Base-by-base conservation (phyloP, 352 stramenopile genomes). In the Pythium rishiriense region DNA sequence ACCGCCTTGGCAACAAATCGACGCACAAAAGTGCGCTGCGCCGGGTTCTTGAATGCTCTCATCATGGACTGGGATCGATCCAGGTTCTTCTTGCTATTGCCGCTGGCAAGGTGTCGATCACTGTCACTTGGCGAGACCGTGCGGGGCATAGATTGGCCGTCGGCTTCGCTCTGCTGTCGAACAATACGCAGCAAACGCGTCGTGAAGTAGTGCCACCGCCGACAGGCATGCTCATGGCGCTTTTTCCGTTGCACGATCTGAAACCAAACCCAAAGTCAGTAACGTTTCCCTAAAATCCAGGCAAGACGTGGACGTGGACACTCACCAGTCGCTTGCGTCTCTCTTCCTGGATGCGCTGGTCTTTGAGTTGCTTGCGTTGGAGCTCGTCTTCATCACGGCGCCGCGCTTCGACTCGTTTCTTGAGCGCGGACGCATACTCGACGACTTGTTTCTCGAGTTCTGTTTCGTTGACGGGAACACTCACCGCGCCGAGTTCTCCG, bases 311-410 rank as follows among this genome's bases (percentile, higher is more conserved):
- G 14, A 1, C 17, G 21, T 17, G 19, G 24, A 26, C 17, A 25
- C 62, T n/a, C 57, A 69, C 64, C 35, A 66, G 47, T 47, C 75
- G 66, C 57, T 80, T 80, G 47, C 77, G 77, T 22, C 58, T 43
- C 0, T 82, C 75, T 66, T 76, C 72, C 9, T 76, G 59, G 3
- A 82, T 50, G 17, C 65, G 54, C 43, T 84, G 80, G 37, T 83
- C 72, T 64, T 77, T 66, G 5, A 76, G 50, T 12, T 55, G 74
- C 50, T 82, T 66, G 5, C 70, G 64, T 14, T 76, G 62, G 42
- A 68, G 48, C 17, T 82, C 72, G 10, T 75, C 60, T 22, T 78
- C 72, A 39, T 74, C 66, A 11, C 72, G 66, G 4, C 54, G 58
- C 2, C 72, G 64, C n/a, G 69, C 49, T 17, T 78, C 74, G 21